Evolutionary conservation across 257 asterid genomes (phyloP).

Genomic region (Penstemon newberryi): DNA sequence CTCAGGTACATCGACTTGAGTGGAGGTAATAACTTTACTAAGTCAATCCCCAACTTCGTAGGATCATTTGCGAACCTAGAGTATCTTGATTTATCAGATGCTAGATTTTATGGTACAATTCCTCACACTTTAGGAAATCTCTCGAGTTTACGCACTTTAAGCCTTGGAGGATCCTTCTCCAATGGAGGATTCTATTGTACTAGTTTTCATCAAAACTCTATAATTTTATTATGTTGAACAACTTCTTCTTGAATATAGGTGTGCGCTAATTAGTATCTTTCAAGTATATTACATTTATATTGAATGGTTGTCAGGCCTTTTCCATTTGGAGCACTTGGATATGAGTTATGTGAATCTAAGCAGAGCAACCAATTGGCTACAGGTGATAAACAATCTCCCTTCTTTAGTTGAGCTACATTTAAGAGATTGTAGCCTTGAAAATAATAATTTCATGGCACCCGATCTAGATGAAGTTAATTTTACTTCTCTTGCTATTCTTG

Average conservation of each 20-base stretch:
- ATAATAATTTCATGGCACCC: background rate
- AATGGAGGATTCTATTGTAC: no score
- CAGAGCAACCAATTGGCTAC: constrained; percentile 19
- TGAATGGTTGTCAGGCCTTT: constrained; percentile 32
- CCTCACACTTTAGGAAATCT: constrained; percentile 32
- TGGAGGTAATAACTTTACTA: constrained; percentile 17
- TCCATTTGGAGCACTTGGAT: constrained; percentile 19
- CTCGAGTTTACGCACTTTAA: constrained; percentile 20
- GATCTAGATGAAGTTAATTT: background rate
- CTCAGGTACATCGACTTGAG: constrained; percentile 32
- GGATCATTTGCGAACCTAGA: constrained; percentile 21
- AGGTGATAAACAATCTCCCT: constrained; percentile 26
- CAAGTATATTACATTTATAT: constrained; percentile 24
- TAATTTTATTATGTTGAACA: no score
- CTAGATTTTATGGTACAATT: constrained; percentile 23
- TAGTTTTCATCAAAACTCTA: no score
- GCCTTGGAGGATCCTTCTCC: background rate
- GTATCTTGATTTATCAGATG: constrained; percentile 22
- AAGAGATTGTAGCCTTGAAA: background rate
- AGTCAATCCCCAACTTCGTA: constrained; percentile 30
- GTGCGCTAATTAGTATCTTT: no score
- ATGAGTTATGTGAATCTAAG: constrained; percentile 24
- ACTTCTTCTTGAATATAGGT: no score
- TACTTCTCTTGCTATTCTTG: constrained; percentile 22
- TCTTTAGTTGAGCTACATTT: constrained; percentile 24